Conservation (phyloP, 2,329 filamentous ascomycete genomes). For the Scedosporium boydii region DNA sequence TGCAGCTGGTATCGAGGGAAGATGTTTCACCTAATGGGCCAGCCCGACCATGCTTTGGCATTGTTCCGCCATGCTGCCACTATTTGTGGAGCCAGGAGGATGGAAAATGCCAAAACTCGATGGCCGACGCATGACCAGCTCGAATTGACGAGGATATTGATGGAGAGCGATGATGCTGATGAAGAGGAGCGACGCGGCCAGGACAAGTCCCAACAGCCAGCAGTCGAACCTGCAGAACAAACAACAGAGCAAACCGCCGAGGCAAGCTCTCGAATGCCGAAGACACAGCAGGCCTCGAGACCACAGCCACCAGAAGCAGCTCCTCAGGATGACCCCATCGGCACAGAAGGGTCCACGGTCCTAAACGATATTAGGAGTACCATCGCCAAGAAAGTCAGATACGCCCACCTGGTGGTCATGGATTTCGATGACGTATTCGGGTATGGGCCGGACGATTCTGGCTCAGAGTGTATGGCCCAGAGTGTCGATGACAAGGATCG, state of each 20-base stretch:
- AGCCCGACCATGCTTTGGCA: not conserved
- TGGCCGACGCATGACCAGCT: conserved; percentile 3
- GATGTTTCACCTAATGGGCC: conserved; percentile 6
- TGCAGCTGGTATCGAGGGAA: conserved; percentile 6
- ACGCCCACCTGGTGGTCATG: not conserved
- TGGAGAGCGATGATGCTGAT: not conserved
- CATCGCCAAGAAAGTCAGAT: not conserved
- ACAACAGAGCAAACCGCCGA: not conserved
- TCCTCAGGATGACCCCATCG: not conserved
- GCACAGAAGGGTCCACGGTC: not conserved
- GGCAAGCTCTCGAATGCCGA: not conserved
- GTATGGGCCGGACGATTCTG: not conserved
- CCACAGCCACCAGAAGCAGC: not conserved
- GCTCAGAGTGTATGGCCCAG: not conserved
- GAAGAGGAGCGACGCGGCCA: not conserved
- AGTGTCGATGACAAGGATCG: not conserved
- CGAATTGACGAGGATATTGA: not conserved
- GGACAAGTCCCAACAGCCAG: not conserved
- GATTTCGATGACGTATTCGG: conserved; percentile 1
- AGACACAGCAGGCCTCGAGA: not conserved
- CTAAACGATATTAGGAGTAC: not conserved
- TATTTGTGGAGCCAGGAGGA: conserved; percentile 1
- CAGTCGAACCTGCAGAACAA: not conserved
- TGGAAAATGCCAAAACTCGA: conserved; percentile 3
- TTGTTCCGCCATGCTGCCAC: not conserved